Percentiles rank a stretch among this genome's conserved stretches.
phyloP scores from a whole-genome alignment of 1,139 yeast genomes.

The Zhuliangozyma blackwelliae region DNA sequence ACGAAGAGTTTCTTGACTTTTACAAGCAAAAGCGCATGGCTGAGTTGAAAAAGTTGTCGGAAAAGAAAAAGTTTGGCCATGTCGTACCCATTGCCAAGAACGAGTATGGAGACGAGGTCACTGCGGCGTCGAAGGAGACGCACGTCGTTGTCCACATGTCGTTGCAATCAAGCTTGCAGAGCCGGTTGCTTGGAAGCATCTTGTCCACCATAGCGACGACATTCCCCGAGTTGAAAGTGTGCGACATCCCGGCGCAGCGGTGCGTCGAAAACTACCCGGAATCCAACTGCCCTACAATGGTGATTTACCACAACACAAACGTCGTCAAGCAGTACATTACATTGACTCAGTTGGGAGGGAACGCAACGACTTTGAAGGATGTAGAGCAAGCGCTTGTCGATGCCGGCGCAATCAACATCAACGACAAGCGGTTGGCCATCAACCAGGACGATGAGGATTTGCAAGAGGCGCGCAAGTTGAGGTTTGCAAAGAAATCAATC shows the following conservation, averaged over 20 bases:
- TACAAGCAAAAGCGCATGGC: slow-evolving; percentile 75
- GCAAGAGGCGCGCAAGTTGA: slow-evolving; percentile 43
- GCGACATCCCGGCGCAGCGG: slow-evolving; percentile 82
- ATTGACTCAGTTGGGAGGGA: slow-evolving; percentile 78
- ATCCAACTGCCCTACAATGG: slow-evolving; percentile 81
- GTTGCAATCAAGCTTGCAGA: slow-evolving; percentile 64
- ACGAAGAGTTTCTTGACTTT: slow-evolving; percentile 64
- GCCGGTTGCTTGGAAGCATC: slow-evolving; percentile 60
- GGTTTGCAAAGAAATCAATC: slow-evolving; percentile 55
- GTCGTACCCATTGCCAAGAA: slow-evolving; percentile 78
- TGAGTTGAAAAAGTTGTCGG: slow-evolving; percentile 60
- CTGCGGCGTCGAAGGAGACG: slow-evolving; percentile 60
- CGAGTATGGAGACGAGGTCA: slow-evolving; percentile 82
- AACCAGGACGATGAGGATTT: slow-evolving; percentile 56
- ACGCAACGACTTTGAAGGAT: slow-evolving; percentile 63
- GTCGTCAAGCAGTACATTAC: slow-evolving; percentile 79
- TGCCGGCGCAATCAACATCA: slow-evolving; percentile 56
- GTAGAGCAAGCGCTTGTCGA: slow-evolving; percentile 67
- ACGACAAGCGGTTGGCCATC: slow-evolving; percentile 61
- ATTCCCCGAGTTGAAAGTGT: slow-evolving; percentile 81
- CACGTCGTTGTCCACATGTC: slow-evolving; percentile 79
- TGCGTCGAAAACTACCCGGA: slow-evolving; percentile 93
- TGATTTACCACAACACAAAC: slow-evolving; percentile 72
- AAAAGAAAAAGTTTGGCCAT: slow-evolving; percentile 66
- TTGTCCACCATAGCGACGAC: slow-evolving; percentile 50